Evolutionary conservation across 2,329 filamentous ascomycete species (phyloP), one percentile per base, ranked within the genome.

Genomic region (Aureobasidium sp.): DNA sequence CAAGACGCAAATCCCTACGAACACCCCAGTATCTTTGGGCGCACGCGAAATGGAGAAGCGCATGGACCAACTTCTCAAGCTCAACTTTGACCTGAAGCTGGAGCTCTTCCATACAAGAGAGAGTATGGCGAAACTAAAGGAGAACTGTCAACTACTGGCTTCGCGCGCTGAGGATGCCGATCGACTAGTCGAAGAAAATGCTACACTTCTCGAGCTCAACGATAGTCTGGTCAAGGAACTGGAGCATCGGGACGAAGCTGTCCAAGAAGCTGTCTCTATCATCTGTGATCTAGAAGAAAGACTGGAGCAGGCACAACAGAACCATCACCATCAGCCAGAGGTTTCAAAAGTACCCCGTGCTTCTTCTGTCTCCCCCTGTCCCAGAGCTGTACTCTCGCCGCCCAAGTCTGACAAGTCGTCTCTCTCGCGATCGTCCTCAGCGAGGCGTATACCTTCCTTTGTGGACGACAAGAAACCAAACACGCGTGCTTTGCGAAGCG

Each of bases 31-130:
- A 31, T 37, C 68, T 12, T 64, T 87, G 72, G 86, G 86, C 2
- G 75, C 85, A 7, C 86, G 87, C 69, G 86, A 89, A 67, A 85
- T 87, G 77, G 87, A 90, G 55, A 68, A 88, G 81, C 83, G 86
- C 60, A 75, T 90, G 58, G 88, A 87, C 5, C 86, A 79, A 1
- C 74, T 90, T 25, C 85, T 87, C 71, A 91, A 91, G 70, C 84
- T 89, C 73, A 91, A 90, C 68, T 91, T 90, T 67, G 87, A 89
- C 66, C 78, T 91, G 45, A 90, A 91, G 72, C 77, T 90, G 36
- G 87, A 90, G 70, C 73, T 91, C 0, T 89, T 82, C 67, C 87
- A 90, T 69, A 81, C 86, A 7, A 80, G 87, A 31, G 83, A 90
- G 72, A 80, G 82, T 59, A 85, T 88, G 68, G 79, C 78, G 9